phyloP scores from a whole-genome alignment of 148 eudicot species.

The Tetragonia tetragonoides region DNA sequence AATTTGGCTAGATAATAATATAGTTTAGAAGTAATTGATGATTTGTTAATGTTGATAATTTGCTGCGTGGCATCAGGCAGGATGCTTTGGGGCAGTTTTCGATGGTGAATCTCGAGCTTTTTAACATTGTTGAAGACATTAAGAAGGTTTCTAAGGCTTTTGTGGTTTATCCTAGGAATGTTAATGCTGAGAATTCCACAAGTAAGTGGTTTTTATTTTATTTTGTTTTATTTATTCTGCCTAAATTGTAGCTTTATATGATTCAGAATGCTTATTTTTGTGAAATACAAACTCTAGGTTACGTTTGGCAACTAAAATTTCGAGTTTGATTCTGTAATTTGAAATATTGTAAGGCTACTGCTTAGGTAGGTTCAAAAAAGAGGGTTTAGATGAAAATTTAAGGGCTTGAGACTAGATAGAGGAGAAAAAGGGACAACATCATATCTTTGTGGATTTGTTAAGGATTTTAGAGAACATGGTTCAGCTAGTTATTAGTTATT shows the following conservation, averaged over 20 bases:
- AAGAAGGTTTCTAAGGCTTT: conserved; percentile 95
- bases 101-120: conserved; percentile 95
- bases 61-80: conserved; percentile 56
- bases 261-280: background rate
- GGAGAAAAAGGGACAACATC: background rate
- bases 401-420: background rate
- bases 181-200: conserved; percentile 83
- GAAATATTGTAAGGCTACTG: background rate
- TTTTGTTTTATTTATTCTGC: background rate
- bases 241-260: background rate
- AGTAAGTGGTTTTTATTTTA: conserved; percentile 38
- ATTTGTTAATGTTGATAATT: background rate
- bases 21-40: background rate
- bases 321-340: background rate
- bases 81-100: conserved; percentile 83
- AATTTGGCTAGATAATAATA: background rate
- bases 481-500: background rate
- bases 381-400: background rate
- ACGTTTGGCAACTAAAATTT: background rate
- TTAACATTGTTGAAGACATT: conserved; percentile 84
- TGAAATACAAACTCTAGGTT: background rate
- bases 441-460: background rate
- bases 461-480: background rate
- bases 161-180: conserved; percentile 91
- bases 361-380: background rate